These are phyloP conservation scores for Ustilago cynodontis DNA, from an alignment of 1,284 basidiomycete genomes.

Conservation along the genomic window DNA sequence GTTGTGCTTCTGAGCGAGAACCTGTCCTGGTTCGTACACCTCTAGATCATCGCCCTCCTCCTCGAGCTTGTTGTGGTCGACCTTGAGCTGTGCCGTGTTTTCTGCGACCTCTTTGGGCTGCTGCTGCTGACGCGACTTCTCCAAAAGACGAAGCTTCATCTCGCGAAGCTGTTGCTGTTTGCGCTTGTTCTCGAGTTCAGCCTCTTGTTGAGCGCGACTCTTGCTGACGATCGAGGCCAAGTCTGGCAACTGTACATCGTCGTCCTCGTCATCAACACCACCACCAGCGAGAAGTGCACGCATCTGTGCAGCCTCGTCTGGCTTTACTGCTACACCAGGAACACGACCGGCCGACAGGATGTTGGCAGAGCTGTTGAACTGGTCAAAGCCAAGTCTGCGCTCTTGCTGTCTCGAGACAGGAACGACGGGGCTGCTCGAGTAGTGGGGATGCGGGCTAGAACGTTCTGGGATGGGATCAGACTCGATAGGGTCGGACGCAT, in stretches of 20 bases:
- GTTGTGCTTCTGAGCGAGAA: conserved; percentile 42
- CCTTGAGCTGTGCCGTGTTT: background rate
- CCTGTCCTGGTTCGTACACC: conserved; percentile 27
- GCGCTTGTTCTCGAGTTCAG: conserved; percentile 17
- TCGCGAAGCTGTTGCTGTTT: conserved; percentile 20
- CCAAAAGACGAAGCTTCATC: conserved; percentile 39
- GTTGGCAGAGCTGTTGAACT: conserved; percentile 22
- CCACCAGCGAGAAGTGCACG: background rate
- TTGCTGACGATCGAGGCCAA: conserved; percentile 37
- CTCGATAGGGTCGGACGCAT: conserved; percentile 49
- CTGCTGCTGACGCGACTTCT: conserved; percentile 22
- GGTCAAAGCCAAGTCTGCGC: conserved; percentile 27
- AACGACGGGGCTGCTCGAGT: conserved; percentile 41
- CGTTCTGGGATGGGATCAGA: conserved; percentile 43
- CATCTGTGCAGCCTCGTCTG: conserved; percentile 8
- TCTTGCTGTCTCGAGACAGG: conserved; percentile 39
- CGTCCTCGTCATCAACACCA: conserved; percentile 29
- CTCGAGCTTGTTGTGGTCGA: background rate
- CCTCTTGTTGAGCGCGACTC: conserved; percentile 29
- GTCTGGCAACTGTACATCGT: conserved; percentile 36
- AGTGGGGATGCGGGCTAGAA: conserved; percentile 33
- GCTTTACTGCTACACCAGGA: conserved; percentile 32
- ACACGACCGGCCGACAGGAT: conserved; percentile 21
- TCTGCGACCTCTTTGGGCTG: background rate
- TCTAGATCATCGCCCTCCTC: conserved; percentile 27